These are phyloP conservation scores for Apium graveolens DNA, from an alignment of 129 eudicot genomes.

Conservation along the genomic window DNA sequence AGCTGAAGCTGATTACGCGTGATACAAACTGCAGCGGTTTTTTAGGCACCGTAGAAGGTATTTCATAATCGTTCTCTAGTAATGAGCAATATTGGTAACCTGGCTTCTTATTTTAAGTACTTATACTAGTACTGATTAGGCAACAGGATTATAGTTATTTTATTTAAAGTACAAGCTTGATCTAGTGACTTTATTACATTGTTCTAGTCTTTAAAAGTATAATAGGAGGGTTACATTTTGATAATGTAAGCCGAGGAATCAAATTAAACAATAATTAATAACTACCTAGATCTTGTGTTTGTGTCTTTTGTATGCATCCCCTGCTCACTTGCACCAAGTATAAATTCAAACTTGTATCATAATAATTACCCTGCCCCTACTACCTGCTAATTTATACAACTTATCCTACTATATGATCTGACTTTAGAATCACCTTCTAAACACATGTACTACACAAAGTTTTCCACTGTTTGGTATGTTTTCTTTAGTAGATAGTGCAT, in stretches of 20 bases:
- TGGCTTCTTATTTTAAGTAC: background rate
- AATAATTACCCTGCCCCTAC: background rate
- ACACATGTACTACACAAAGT: background rate
- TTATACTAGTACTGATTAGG: background rate
- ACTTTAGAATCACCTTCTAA: background rate
- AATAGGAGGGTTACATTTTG: background rate
- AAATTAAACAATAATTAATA: too few relatives aligned
- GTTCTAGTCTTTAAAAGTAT: background rate
- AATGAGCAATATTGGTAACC: background rate
- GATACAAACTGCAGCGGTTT: slow-evolving; percentile 95
- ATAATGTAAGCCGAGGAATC: too few relatives aligned
- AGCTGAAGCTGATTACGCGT: slow-evolving; percentile 49
- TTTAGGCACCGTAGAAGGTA: slow-evolving; percentile 79
- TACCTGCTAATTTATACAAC: background rate
- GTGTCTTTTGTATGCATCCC: background rate
- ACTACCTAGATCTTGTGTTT: background rate
- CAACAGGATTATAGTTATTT: background rate
- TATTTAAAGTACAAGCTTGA: background rate
- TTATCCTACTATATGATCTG: background rate
- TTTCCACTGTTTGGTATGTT: background rate
- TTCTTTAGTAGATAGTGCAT: background rate
- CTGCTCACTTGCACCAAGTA: too few relatives aligned
- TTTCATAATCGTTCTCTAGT: background rate
- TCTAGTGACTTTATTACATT: background rate
- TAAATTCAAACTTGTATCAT: too few relatives aligned